Percentiles rank a stretch among this genome's conserved stretches.
Evolutionary conservation across 2,329 filamentous ascomycete genomes (phyloP).

Genomic region (Lasiodiplodia sp.): DNA sequence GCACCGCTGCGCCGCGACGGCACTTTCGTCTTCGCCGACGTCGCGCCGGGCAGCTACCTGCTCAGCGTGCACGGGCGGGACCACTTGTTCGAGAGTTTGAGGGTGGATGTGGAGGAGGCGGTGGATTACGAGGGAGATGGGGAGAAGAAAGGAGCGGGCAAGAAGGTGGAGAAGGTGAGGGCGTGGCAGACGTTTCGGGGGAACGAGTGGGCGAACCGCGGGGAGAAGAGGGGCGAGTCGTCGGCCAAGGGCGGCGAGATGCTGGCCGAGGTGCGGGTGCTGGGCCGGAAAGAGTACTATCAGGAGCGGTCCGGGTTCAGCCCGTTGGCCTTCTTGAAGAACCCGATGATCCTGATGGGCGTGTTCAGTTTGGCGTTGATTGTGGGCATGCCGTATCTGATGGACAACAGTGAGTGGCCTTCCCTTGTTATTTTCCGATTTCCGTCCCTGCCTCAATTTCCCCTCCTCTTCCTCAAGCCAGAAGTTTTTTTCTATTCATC

Average conservation of each 20-base stretch:
- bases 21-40: slow-evolving; percentile 77
- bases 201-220: slow-evolving; percentile 89
- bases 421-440: slow-evolving; percentile 46
- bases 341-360: slow-evolving; percentile 95
- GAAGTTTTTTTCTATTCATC: neutral
- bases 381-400: slow-evolving; percentile 90
- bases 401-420: slow-evolving; percentile 80
- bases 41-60: slow-evolving; percentile 78
- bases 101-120: slow-evolving; percentile 71
- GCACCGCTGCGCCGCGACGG: slow-evolving; percentile 73
- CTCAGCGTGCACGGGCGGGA: slow-evolving; percentile 79
- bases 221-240: slow-evolving; percentile 62
- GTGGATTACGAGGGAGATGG: slow-evolving; percentile 39
- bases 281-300: slow-evolving; percentile 76
- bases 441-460: neutral
- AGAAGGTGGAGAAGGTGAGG: slow-evolving; percentile 56
- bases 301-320: slow-evolving; percentile 71
- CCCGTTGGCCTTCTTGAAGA: slow-evolving; percentile 83
- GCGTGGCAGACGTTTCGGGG: slow-evolving; percentile 88
- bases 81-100: slow-evolving; percentile 77
- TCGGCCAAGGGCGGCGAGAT: slow-evolving; percentile 44
- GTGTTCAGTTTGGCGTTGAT: slow-evolving; percentile 83
- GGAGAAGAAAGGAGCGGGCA: neutral
- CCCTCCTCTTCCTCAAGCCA: neutral
- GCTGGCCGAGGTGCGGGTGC: slow-evolving; percentile 62